A percentile compares a stretch with the other conserved stretches of the same genome.
These are phyloP conservation scores for Pluteus cervinus DNA, from an alignment of 768 basidiomycete species.

Conservation along the genomic window DNA sequence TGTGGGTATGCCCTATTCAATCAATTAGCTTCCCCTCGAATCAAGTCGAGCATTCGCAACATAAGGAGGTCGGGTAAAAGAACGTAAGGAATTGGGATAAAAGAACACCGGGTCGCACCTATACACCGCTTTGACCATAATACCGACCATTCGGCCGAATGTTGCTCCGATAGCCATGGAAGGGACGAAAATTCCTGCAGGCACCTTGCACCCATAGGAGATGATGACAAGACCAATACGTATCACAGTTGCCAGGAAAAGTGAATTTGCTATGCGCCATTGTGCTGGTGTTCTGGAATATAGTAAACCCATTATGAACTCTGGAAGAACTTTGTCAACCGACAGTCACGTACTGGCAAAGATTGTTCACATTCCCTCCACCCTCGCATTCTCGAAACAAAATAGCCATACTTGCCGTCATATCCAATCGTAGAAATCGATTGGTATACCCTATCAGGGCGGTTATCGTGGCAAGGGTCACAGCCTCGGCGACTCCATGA, in stretches of 20 bases:
- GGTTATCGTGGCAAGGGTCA: slow-evolving; percentile 79
- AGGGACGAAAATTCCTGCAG: slow-evolving; percentile 96
- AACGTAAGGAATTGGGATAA: background rate
- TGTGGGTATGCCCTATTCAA: slow-evolving; percentile 64
- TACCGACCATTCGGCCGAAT: slow-evolving; percentile 96
- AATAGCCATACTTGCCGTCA: slow-evolving; percentile 95
- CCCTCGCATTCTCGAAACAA: slow-evolving; percentile 96
- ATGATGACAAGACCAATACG: slow-evolving; percentile 82
- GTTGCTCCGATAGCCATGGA: slow-evolving; percentile 99
- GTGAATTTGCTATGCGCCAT: slow-evolving; percentile 92
- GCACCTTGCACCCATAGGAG: slow-evolving; percentile 95
- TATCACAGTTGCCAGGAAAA: slow-evolving; percentile 87
- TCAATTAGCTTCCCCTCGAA: background rate
- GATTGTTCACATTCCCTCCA: slow-evolving; percentile 78
- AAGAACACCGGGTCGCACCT: slow-evolving; percentile 37
- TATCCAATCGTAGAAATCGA: slow-evolving; percentile 90
- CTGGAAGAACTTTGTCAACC: background rate
- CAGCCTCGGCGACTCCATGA: slow-evolving; percentile 86
- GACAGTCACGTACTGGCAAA: slow-evolving; percentile 80
- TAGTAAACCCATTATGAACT: background rate
- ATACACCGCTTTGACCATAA: slow-evolving; percentile 91
- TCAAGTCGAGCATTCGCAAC: background rate
- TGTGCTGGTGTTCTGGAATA: slow-evolving; percentile 75
- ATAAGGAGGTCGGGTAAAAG: no score
- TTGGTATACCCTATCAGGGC: slow-evolving; percentile 93